phyloP scores from a whole-genome alignment of 2,329 filamentous ascomycete genomes.

The Grosmannia huntii region DNA sequence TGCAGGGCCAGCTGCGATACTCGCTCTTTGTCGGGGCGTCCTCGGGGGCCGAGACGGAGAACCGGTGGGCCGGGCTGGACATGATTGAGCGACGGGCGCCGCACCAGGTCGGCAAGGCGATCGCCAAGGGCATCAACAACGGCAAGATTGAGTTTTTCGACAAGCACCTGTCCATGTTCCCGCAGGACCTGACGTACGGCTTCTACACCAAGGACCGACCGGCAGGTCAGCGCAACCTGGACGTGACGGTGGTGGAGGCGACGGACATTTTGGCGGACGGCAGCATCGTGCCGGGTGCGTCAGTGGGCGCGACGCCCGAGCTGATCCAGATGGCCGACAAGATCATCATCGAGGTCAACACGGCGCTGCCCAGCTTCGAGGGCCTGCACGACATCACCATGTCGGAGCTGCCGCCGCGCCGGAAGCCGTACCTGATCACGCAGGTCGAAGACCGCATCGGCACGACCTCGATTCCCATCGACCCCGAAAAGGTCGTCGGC shows the following conservation, averaged over 20 bases:
- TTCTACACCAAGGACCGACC: conserved; percentile 74
- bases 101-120: conserved; percentile 83
- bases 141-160: conserved; percentile 87
- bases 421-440: conserved; percentile 82
- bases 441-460: conserved; percentile 77
- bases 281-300: conserved; percentile 77
- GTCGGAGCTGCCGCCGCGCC: conserved; percentile 66
- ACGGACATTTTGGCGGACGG: conserved; percentile 80
- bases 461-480: conserved; percentile 67
- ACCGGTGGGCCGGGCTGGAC: conserved; percentile 76
- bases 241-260: conserved; percentile 77
- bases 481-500: conserved; percentile 70
- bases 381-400: conserved; percentile 85
- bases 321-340: conserved; percentile 86
- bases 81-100: conserved; percentile 81
- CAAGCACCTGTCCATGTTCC: conserved; percentile 90
- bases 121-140: conserved; percentile 80
- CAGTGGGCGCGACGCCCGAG: conserved; percentile 74
- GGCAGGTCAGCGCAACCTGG: conserved; percentile 58
- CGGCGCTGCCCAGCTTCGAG: conserved; percentile 69
- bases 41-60: conserved; percentile 80
- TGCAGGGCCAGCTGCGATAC: conserved; percentile 77
- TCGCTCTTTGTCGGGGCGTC: conserved; percentile 83
- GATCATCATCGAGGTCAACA: conserved; percentile 90
- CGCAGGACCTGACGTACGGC: conserved; percentile 72